These are phyloP conservation scores for Neurospora sp. DNA, from an alignment of 2,329 filamentous ascomycete species.

Conservation along the genomic window DNA sequence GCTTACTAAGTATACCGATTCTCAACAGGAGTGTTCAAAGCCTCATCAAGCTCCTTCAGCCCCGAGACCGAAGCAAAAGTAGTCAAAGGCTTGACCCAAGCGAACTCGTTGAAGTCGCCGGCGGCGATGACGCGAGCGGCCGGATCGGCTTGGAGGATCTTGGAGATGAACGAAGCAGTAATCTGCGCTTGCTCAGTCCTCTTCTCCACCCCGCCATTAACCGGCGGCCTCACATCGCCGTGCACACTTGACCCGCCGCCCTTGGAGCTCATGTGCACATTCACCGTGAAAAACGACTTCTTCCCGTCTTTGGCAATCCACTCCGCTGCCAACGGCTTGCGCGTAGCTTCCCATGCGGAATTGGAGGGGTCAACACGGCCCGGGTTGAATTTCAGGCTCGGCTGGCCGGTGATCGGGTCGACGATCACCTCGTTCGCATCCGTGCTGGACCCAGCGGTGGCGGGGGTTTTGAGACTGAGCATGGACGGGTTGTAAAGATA, in stretches of 20 bases:
- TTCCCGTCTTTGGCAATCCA: constrained; percentile 49
- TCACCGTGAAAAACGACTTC: constrained; percentile 57
- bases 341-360: constrained; percentile 47
- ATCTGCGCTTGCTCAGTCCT: constrained; percentile 47
- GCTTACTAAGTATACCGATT: constrained; percentile 58
- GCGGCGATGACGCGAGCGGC: constrained; percentile 49
- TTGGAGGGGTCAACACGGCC: constrained; percentile 57
- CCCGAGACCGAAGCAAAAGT: constrained; percentile 43
- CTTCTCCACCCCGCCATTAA: constrained; percentile 53
- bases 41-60: constrained; percentile 53
- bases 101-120: constrained; percentile 67
- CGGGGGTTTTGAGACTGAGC: constrained; percentile 44
- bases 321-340: constrained; percentile 58
- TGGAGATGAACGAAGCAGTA: constrained; percentile 46
- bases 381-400: constrained; percentile 54
- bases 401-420: neutral
- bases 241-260: constrained; percentile 51
- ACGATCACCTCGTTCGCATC: constrained; percentile 36
- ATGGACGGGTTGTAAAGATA: constrained; percentile 58
- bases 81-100: constrained; percentile 49
- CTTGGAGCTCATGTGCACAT: constrained; percentile 60
- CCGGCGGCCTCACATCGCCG: constrained; percentile 55
- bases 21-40: constrained; percentile 35
- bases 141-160: constrained; percentile 47
- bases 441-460: constrained; percentile 41